These are phyloP conservation scores for Xerocomus spinulosus DNA, from an alignment of 768 basidiomycete species.

Conservation along the genomic window DNA sequence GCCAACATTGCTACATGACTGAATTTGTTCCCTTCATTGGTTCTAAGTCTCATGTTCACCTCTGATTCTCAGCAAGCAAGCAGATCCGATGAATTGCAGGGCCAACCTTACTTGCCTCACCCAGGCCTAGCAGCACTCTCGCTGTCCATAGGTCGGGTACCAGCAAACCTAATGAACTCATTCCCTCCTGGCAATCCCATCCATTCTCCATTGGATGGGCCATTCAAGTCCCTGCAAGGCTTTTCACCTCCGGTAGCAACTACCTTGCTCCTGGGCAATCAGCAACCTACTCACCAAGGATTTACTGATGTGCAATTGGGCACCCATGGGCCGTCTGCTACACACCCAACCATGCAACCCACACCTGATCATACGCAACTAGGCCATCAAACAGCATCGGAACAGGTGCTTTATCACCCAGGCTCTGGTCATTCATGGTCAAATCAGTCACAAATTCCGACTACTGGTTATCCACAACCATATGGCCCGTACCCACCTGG, in stretches of 20 bases:
- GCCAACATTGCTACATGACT: too few species aligned
- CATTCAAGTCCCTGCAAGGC: background rate
- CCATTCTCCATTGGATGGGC: background rate
- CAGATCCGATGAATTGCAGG: too few species aligned
- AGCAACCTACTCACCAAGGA: too few species aligned
- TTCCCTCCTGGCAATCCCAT: too few species aligned
- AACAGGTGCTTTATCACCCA: background rate
- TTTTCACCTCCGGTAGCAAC: background rate
- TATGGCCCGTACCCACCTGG: background rate
- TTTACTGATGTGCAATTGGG: too few species aligned
- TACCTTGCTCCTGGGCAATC: background rate
- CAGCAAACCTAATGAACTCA: too few species aligned
- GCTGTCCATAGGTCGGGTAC: too few species aligned
- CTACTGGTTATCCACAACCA: background rate
- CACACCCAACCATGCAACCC: background rate
- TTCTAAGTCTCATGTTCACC: too few species aligned
- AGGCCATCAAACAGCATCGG: background rate
- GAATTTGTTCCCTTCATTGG: too few species aligned
- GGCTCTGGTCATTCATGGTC: background rate
- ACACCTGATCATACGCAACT: background rate
- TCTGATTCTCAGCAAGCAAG: too few species aligned
- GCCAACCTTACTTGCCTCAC: too few species aligned
- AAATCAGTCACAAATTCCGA: background rate
- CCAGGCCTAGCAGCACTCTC: too few species aligned
- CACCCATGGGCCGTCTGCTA: background rate